Base-by-base conservation (phyloP, 371 early-diverging fungal genomes). In the Umbelopsis sp. region DNA sequence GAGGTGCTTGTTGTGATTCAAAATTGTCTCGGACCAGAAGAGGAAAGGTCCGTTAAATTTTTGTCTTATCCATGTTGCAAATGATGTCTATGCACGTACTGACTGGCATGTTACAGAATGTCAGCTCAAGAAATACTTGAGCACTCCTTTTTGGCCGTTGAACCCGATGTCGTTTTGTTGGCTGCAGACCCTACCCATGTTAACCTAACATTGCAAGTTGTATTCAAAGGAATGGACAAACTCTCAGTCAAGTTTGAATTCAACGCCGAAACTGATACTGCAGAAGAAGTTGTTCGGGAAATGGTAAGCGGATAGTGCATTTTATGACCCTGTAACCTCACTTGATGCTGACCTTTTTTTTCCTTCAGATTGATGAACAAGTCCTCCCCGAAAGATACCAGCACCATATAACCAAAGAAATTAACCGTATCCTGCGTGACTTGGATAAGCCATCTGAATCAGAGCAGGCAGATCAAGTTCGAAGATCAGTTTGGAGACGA, bases 181-280 rank as follows among this genome's bases (percentile, higher is more conserved):
- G 74, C 86, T 12, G 78, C 84, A 6, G 89, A 89, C 63, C 86
- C 84, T 20, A 80, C 82, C 67, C 87, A 88, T 73, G 87, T 85
- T n/a, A 87, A 92, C 63, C 77, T 95, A 57, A 89, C 87, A 3
- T 80, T 95, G 44, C 95, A 94, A 72, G 91, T 94, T 9, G 91
- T 94, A 9, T 94, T 94, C 76, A 92, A 89, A 73, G 94, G 93
- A 24, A 89, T 89, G 81, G 95, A 94, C 74, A 88, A 87, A 65
- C 77, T 91, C 2, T 92, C 94, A 9, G 93, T 96, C 48, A 95
- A 94, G 75, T 97, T 97, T 80, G 92, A 92, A 68, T 96, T 94
- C 76, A 92, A 96, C 75, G 87, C 87, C 5, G 90, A 94, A 52
- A 90, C 88, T 0, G 98, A 97, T 69, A 96, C 97, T 4, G 94